Percentiles rank a stretch among this genome's conserved stretches.
phyloP scores from a whole-genome alignment of 108 stramenopile genomes.

The Cyclotella cryptica region DNA sequence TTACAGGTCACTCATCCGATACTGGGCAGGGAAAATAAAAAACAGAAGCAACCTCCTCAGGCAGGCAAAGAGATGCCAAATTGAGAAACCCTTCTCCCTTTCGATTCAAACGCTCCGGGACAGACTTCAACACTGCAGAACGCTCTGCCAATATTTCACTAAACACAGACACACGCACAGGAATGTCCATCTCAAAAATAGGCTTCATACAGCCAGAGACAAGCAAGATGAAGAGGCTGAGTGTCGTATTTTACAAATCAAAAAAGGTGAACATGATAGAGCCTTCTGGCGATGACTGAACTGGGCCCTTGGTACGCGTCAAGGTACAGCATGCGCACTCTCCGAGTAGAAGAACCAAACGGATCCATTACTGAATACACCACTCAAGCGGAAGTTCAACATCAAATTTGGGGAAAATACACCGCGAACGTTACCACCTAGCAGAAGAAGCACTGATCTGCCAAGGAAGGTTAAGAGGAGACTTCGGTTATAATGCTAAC shows the following conservation, averaged over 20 bases:
- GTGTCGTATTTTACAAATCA: slow-evolving; percentile 18
- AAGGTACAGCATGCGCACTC: neutral
- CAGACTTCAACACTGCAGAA: slow-evolving; percentile 2
- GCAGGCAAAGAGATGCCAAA: neutral
- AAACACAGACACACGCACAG: slow-evolving; percentile 15
- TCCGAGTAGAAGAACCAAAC: neutral
- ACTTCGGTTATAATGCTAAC: too few relatives aligned
- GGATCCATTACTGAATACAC: neutral
- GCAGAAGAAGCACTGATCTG: too few relatives aligned
- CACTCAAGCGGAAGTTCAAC: neutral
- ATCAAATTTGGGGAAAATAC: neutral
- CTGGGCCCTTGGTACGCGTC: neutral
- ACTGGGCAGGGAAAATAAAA: too few relatives aligned
- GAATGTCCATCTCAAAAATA: slow-evolving; percentile 2
- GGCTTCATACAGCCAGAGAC: slow-evolving; percentile 7
- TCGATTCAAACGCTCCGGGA: neutral
- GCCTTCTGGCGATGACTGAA: slow-evolving; percentile 23
- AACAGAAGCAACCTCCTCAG: too few relatives aligned
- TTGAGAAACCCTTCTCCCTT: too few relatives aligned
- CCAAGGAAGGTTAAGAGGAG: too few relatives aligned
- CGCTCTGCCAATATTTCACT: slow-evolving; percentile 11
- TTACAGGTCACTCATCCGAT: slow-evolving; percentile 4
- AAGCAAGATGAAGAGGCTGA: slow-evolving; percentile 12
- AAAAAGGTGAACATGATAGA: slow-evolving; percentile 22
- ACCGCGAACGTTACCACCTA: too few relatives aligned